Evolutionary conservation across 805 yeast genomes (phyloP).

Genomic region (Cyberlindnera xishuangbannaensis): DNA sequence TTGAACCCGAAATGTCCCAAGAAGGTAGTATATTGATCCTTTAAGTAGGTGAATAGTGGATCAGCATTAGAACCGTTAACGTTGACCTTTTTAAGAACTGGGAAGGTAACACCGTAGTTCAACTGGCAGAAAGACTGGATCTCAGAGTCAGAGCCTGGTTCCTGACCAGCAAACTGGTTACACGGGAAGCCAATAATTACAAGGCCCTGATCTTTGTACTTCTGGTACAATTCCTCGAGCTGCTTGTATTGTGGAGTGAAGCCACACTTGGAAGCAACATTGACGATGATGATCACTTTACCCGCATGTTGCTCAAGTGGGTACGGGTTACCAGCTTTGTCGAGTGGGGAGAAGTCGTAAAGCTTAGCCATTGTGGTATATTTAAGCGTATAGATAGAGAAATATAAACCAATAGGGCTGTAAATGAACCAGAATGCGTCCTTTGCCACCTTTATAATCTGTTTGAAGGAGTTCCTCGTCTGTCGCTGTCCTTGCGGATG

Average conservation of each 20-base stretch:
- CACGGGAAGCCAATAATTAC: slow-evolving; percentile 82
- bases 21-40: slow-evolving; percentile 51
- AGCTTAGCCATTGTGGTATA: slow-evolving; percentile 52
- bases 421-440: no score
- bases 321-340: slow-evolving; percentile 52
- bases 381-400: no score
- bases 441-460: no score
- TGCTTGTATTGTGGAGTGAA: slow-evolving; percentile 78
- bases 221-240: slow-evolving; percentile 61
- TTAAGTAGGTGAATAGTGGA: slow-evolving; percentile 75
- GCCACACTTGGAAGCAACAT: slow-evolving; percentile 85
- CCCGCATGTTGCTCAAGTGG: slow-evolving; percentile 62
- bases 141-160: slow-evolving; percentile 62
- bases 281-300: slow-evolving; percentile 77
- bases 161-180: slow-evolving; percentile 84
- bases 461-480: no score
- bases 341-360: slow-evolving; percentile 62
- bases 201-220: slow-evolving; percentile 61
- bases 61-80: slow-evolving; percentile 83
- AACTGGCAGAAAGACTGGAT: slow-evolving; percentile 69
- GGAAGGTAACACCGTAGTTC: slow-evolving; percentile 90
- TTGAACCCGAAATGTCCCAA: slow-evolving; percentile 49
- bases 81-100: slow-evolving; percentile 77
- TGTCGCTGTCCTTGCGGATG: no score
- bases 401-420: no score